Evolutionary conservation across 2,329 filamentous ascomycete species (phyloP), one percentile per base, ranked within the genome.

Genomic region (Huntiella bhutanensis): DNA sequence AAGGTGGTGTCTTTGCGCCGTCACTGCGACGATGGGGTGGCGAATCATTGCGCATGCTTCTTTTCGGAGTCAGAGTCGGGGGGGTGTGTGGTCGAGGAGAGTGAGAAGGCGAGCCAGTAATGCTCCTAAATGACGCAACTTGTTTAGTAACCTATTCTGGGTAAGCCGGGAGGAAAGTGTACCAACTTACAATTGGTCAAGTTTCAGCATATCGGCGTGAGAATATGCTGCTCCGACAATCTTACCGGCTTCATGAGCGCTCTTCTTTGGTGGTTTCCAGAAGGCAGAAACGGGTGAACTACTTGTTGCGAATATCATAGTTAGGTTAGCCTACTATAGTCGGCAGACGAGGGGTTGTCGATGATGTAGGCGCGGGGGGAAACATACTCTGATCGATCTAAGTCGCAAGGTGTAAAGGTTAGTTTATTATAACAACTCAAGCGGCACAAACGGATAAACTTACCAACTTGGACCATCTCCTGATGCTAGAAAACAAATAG

Each of bases 401-500:
- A 42, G 22, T 33, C 8, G 48, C 22, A 40, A 32, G 48, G 41
- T 51, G 54, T 53, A 53, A 47, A 52, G 12, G 19, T 33, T 39
- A 16, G 32, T 15, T 34, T 38, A n/a, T 28, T 33, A 38, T 37
- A 37, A 36, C 35, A 45, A 45, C 11, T 32, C 6, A 10, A 19
- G n/a, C 19, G 5, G 8, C 11, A 32, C 10, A 19, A 10, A 38
- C 15, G 12, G 13, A 13, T 28, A 19, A 33, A 47, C 71, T 58
- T 80, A 96, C 91, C 88, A 70, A 98, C 87, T 81, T 98, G 88
- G 56, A 95, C 84, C 91, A 98, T 98, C 73, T 98, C 91, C 85
- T 96, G 69, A 34, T 28, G 22, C 22, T 28, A 16, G 46, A 12
- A 5, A 15, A 17, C 15, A 45, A 19, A 19, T 19, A 8, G 38